Evolutionary conservation across 345 rosid species (phyloP).

Genomic region (Bruguiera parviflora): DNA sequence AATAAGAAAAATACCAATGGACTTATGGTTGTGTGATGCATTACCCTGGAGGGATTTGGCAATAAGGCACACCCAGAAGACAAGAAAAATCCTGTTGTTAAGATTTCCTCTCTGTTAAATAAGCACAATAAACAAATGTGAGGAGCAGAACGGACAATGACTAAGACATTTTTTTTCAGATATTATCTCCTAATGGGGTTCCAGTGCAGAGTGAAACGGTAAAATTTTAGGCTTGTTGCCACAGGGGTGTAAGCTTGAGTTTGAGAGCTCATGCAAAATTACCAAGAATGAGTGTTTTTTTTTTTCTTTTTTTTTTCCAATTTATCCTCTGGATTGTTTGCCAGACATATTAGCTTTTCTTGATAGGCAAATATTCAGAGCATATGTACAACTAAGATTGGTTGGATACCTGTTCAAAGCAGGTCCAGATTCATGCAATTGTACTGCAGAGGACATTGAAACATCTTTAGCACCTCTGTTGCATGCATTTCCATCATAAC

Average conservation of each 20-base stretch:
- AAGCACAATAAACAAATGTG: conserved; percentile 10
- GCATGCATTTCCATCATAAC: conserved; percentile 20
- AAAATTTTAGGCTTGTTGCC: no score
- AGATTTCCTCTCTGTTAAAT: conserved; percentile 49
- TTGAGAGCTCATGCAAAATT: no score
- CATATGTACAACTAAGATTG: not conserved
- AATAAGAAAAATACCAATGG: not conserved
- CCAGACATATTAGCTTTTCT: not conserved
- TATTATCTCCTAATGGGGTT: not conserved
- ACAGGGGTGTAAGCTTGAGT: no score
- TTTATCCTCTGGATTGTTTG: not conserved
- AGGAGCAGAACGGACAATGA: not conserved
- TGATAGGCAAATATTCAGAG: not conserved
- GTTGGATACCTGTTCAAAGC: conserved; percentile 26
- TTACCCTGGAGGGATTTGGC: conserved; percentile 63
- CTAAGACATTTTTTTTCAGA: not conserved
- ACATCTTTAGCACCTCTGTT: conserved; percentile 14
- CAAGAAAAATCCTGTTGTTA: conserved; percentile 36
- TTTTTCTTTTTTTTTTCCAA: no score
- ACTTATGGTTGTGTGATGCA: not conserved
- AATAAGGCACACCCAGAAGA: conserved; percentile 54
- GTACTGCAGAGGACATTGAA: conserved; percentile 15
- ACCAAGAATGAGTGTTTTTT: no score
- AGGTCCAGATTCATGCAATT: conserved; percentile 17
- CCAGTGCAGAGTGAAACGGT: no score